phyloP scores from a whole-genome alignment of 441 rosid genomes.

The Daphne laureola region DNA sequence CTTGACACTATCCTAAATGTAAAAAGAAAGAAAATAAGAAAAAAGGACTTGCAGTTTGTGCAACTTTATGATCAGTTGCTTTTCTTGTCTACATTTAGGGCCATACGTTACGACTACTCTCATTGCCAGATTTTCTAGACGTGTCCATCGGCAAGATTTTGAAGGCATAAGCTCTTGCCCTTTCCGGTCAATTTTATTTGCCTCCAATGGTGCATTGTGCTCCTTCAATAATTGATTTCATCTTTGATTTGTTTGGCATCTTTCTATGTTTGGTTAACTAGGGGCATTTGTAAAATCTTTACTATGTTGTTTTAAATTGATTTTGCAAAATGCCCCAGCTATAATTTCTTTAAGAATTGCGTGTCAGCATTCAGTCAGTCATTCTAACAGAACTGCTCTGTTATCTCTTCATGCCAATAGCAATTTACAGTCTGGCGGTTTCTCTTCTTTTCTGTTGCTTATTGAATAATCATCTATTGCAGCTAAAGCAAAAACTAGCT shows the following conservation, averaged over 20 bases:
- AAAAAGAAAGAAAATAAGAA: no score
- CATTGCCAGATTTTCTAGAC: slow-evolving; percentile 91
- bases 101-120: slow-evolving; percentile 82
- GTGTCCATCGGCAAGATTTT: slow-evolving; percentile 93
- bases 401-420: no score
- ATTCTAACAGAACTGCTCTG: no score
- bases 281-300: neutral
- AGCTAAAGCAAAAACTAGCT: slow-evolving; percentile 85
- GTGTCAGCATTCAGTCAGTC: no score
- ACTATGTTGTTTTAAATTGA: slow-evolving; percentile 1
- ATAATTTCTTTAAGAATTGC: no score
- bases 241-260: neutral
- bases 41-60: neutral
- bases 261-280: neutral
- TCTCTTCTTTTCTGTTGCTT: slow-evolving; percentile 4
- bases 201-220: neutral
- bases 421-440: neutral
- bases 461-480: slow-evolving; percentile 9
- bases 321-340: neutral
- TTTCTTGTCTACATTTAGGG: slow-evolving; percentile 43
- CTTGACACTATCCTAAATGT: neutral
- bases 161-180: slow-evolving; percentile 43
- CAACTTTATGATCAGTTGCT: slow-evolving; percentile 7
- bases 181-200: neutral
- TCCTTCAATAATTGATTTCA: neutral